Percentiles rank a stretch among this genome's conserved stretches.
Evolutionary conservation across 345 rosid species (phyloP).

Genomic region (Rhizophora mangle): DNA sequence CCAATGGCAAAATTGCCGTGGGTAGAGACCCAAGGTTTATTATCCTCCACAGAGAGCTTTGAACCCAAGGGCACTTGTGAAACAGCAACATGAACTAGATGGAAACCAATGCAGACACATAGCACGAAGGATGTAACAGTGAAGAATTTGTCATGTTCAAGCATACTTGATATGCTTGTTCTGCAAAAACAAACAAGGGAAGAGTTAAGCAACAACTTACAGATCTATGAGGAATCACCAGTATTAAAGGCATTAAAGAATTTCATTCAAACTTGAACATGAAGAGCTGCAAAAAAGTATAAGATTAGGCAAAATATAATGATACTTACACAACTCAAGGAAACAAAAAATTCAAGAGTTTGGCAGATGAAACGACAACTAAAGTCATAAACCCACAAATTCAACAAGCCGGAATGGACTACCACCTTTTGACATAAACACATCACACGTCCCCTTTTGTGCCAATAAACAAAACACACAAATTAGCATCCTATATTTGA

Average conservation of each 20-base stretch:
- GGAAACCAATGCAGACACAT: slow-evolving; percentile 36
- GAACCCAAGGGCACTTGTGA: slow-evolving; percentile 64
- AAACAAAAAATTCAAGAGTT: slow-evolving; percentile 16
- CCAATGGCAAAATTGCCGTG: slow-evolving; percentile 68
- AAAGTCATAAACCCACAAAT: slow-evolving; percentile 11
- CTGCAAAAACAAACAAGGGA: slow-evolving; percentile 17
- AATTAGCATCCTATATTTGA: slow-evolving; percentile 34
- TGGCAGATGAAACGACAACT: slow-evolving; percentile 40
- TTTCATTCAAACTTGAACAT: slow-evolving; percentile 3
- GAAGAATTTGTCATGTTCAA: slow-evolving; percentile 17
- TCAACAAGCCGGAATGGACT: slow-evolving; percentile 22
- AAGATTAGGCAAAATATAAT: slow-evolving; percentile 10
- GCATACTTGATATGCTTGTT: slow-evolving; percentile 38
- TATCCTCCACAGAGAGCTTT: slow-evolving; percentile 47
- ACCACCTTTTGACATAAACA: slow-evolving; percentile 17
- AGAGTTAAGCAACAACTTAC: slow-evolving; percentile 13
- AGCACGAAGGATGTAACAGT: slow-evolving; percentile 30
- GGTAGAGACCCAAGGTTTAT: slow-evolving; percentile 59
- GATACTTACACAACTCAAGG: neutral
- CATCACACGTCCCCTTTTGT: slow-evolving; percentile 17
- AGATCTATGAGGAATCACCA: slow-evolving; percentile 11
- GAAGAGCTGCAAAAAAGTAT: slow-evolving; percentile 1
- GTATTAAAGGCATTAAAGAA: slow-evolving; percentile 2
- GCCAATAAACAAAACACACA: slow-evolving; percentile 25
- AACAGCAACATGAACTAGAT: slow-evolving; percentile 30